A percentile compares a stretch with the other conserved stretches of the same genome.
Conservation (phyloP, 1,139 yeast genomes). For the Ogataea hybrid region DNA sequence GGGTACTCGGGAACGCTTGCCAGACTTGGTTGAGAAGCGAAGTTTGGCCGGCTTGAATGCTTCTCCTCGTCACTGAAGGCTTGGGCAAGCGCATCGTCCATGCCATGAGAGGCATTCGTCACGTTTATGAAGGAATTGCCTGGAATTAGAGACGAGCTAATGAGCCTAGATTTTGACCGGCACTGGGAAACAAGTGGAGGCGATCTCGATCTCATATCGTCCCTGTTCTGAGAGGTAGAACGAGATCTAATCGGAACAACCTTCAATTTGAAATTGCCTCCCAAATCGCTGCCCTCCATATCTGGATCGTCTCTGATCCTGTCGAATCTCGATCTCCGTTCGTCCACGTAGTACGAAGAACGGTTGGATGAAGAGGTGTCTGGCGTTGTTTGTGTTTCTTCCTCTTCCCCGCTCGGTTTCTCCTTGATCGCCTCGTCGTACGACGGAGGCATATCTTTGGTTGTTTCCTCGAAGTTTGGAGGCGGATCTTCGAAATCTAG, state of each 20-base stretch:
- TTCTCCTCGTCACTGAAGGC: too few relatives aligned
- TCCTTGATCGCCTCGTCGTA: constrained; percentile 33
- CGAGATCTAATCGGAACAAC: constrained; percentile 31
- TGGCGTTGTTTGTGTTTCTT: neutral
- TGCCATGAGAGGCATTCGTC: constrained; percentile 20
- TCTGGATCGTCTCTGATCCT: constrained; percentile 13
- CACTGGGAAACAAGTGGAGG: constrained; percentile 17
- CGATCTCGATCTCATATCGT: constrained; percentile 14
- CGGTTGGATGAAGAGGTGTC: neutral
- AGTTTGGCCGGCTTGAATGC: too few relatives aligned
- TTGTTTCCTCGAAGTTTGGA: constrained; percentile 25
- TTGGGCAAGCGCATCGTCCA: constrained; percentile 23
- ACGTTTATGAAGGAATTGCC: constrained; percentile 25
- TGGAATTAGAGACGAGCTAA: constrained; percentile 27
- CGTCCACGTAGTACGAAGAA: constrained; percentile 5
- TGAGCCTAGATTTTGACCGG: constrained; percentile 19
- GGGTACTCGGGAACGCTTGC: too few relatives aligned
- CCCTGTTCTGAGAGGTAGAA: constrained; percentile 22
- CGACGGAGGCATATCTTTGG: constrained; percentile 31
- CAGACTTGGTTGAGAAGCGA: too few relatives aligned
- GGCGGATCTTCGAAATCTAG: too few relatives aligned
- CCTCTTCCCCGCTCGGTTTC: constrained; percentile 2
- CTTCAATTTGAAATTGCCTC: constrained; percentile 27
- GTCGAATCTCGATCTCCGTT: constrained; percentile 12
- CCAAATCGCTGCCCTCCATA: constrained; percentile 25